Conservation (phyloP, 192 early-diverging fungal species). For the Neocallimastix lanati region DNA sequence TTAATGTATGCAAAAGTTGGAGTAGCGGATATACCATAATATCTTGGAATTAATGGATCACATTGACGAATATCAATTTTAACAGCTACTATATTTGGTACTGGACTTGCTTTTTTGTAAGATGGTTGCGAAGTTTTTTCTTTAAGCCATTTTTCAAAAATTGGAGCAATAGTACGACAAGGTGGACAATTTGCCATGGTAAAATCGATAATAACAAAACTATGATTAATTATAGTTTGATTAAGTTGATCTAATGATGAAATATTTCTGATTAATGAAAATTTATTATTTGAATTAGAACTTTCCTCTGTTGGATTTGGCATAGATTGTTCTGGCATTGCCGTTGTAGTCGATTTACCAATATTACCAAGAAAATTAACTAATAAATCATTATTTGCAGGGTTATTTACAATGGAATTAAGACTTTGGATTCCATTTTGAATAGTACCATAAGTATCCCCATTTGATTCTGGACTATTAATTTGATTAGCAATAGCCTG, state of each 20-base stretch:
- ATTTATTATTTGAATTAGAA: background rate
- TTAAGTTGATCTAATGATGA: slow-evolving; percentile 18
- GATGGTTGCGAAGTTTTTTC: slow-evolving; percentile 11
- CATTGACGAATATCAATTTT: slow-evolving; percentile 37
- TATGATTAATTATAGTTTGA: slow-evolving; percentile 17
- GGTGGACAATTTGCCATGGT: slow-evolving; percentile 49
- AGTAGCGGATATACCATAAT: slow-evolving; percentile 36
- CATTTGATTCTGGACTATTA: background rate
- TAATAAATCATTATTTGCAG: background rate
- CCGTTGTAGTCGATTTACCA: slow-evolving; percentile 7
- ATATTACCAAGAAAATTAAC: background rate
- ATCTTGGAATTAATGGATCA: slow-evolving; percentile 21
- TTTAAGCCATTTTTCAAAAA: slow-evolving; percentile 35
- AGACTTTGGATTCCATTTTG: slow-evolving; percentile 8
- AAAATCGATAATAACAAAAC: slow-evolving; percentile 44
- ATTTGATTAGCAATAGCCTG: background rate
- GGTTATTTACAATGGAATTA: background rate
- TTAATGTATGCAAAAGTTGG: slow-evolving; percentile 58
- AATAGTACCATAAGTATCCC: slow-evolving; percentile 9
- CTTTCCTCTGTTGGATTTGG: slow-evolving; percentile 1
- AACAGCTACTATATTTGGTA: slow-evolving; percentile 14
- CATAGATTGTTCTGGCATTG: background rate
- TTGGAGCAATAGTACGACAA: slow-evolving; percentile 46
- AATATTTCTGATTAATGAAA: slow-evolving; percentile 11
- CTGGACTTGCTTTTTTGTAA: slow-evolving; percentile 5